These are phyloP conservation scores for Yarrowia keelungensis DNA, from an alignment of 805 yeast genomes.

Conservation along the genomic window DNA sequence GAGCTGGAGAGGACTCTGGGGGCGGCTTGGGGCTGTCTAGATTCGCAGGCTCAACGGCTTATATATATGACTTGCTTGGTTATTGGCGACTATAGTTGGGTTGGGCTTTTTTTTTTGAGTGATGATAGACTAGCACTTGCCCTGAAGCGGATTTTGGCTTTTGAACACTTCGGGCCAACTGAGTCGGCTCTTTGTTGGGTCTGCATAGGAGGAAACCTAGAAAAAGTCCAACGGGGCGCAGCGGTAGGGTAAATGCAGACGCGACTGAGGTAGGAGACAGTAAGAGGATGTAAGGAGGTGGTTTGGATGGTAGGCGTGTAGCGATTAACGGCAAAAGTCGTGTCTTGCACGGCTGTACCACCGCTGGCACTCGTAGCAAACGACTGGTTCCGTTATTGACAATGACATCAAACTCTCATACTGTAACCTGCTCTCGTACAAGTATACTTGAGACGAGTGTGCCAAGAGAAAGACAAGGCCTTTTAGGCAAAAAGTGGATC, in stretches of 20 bases:
- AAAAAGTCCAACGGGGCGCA: slow-evolving; percentile 22
- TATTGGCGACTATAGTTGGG: not conserved
- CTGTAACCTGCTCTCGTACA: not conserved
- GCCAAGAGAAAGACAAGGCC: slow-evolving; percentile 29
- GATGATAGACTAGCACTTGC: slow-evolving; percentile 8
- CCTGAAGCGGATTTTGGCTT: slow-evolving; percentile 13
- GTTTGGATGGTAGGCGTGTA: no score
- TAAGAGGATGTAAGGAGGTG: no score
- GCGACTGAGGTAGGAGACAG: not conserved
- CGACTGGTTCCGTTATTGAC: no score
- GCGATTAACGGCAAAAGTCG: no score
- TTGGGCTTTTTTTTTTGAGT: not conserved
- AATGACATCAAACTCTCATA: not conserved
- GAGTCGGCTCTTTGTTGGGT: slow-evolving; percentile 13
- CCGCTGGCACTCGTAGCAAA: no score
- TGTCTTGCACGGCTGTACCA: no score
- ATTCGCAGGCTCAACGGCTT: no score
- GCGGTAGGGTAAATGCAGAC: slow-evolving; percentile 27
- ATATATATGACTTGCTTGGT: not conserved
- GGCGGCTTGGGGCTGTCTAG: not conserved
- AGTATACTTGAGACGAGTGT: slow-evolving; percentile 19
- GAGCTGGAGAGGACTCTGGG: not conserved
- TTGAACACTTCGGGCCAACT: slow-evolving; percentile 8
- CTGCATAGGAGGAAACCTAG: slow-evolving; percentile 25
- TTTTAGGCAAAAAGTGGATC: slow-evolving; percentile 20